Base-by-base conservation (phyloP, 2,329 filamentous ascomycete genomes). In the Pestalotiopsis fici region DNA sequence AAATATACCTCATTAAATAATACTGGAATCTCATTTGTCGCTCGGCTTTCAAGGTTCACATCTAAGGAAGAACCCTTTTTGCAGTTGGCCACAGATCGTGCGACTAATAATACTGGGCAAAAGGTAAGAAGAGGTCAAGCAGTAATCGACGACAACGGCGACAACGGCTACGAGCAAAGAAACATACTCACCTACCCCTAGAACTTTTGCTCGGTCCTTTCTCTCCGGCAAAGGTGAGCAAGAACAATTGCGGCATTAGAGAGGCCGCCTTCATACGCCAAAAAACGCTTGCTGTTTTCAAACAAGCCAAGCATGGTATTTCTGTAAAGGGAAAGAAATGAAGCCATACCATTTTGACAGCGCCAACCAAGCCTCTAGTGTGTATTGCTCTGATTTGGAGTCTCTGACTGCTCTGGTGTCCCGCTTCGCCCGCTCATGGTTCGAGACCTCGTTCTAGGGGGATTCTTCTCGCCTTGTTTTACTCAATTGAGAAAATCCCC, bases 371-470 rank as follows among this genome's bases (percentile, higher is more conserved):
- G 64, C 31, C 43, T 59, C 54, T 21, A 39, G 15, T 13, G 25
- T 39, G 43, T 50, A 25, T 28, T 27, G 25, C 31, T 18, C 18
- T 31, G 18, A 6, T n/a, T 37, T n/a, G n/a, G n/a, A n/a, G n/a
- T n/a, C 31, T 18, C 18, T 31, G 18, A 6, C 31, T 37, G 15
- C n/a, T 59, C 57, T 59, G 55, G 55, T 21, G 13, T 57, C 23
- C n/a, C n/a, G 23, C 47, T 7, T 18, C 21, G 7, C 18, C 47
- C 21, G 55, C 7, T n/a, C 18, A 57, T 57, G 15, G 66, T 67
- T 67, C 63, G 66, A 67, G 66, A 65, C 66, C 63, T 39, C 62
- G 62, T 39, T 63, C 62, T 65, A 60, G 35, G 15, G 63, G 63
- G 63, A 43, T 56, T 59, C n/a, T 43, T 65, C 63, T 67, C 63